Base-by-base conservation (phyloP, 495 filamentous ascomycete species). In the Penicillium salamii region DNA sequence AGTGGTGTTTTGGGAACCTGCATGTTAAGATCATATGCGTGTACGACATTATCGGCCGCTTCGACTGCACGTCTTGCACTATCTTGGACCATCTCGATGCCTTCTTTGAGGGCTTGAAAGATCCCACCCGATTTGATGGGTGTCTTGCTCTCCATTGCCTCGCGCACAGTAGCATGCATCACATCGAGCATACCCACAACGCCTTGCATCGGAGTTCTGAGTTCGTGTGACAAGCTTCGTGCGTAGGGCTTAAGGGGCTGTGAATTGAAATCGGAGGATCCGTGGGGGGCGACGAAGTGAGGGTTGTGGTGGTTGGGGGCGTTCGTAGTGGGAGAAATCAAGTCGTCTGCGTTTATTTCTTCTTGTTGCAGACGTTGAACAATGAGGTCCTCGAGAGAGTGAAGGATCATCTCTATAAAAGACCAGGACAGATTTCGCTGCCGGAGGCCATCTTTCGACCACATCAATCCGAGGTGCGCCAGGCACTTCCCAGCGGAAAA, bases 21-120 rank as follows among this genome's bases (percentile, higher is more conserved):
- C 86, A 91, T 88, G 63, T 91, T 86, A 57, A 91, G 77, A 63
- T 90, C 88, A 53, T 90, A 91, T n/a, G 88, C 88, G 70, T 91
- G 85, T 21, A 91, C 87, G 31, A 91, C 87, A 57, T 91, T 91
- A 55, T 91, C 88, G 2, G 88, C 87, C 20, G 88, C 88, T 66
- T 91, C 88, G 13, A 91, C 83, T 3, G 87, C 88, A 35, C 88
- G 74, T 62, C 84, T 77, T 39, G 88, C 88, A 62, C 86, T 90
- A 58, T 90, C 88, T 78, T 91, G 88, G 32, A 89, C 83, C 58
- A 85, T 78, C 61, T 91, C 87, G 52, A 91, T 90, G 52, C 85
- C 86, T 48, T 82, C 79, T 58, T 82, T 87, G 33, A 91, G 70
- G 33, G 77, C 71, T 52, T 82, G 73, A 43, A 91, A 82, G 20